Base-by-base conservation (phyloP, 1,284 basidiomycete species). In the Heterobasidion annosum region DNA sequence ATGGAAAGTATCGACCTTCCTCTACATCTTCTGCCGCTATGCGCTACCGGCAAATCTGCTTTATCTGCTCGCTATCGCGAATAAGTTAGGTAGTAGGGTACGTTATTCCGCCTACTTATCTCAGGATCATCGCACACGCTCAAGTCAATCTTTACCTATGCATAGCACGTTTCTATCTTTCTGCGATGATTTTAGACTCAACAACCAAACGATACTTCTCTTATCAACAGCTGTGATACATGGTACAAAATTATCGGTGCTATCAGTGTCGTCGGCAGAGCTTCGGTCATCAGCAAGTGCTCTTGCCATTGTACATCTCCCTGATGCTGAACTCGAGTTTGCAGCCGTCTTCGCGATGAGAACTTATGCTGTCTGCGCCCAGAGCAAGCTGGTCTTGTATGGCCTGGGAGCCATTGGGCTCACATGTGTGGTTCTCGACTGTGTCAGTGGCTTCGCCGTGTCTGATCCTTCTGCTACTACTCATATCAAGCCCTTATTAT, bases 21-120 rank as follows among this genome's bases (percentile, higher is more conserved):
- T 72, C 19, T 72, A 72, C 53, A 54, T 69, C 37, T 61, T 64
- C 46, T 70, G 67, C 54, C 68, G 70, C 13, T 72, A 71, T 53
- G 68, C 69, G 5, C 57, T 72, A 16, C 43, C 63, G 16, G 67
- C 65, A 8, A 71, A 71, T 54, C 55, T 70, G 2, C 55, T 71
- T 3, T 72, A 66, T 54, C 54, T 68, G 5, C 56, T 72, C 4
- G 64, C 63, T 7, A 63, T 68, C 12, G 51, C 64, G 8, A 50
- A 61, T 34, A 63, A 62, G 45, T 54, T 69, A 12, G 53, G 59
- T 25, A 45, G 56, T 50, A 56, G 56, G 64, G 65, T 64, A 33
- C 54, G 61, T 51, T 56, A 59, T 43, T 61, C 25, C 32, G 13
- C 16, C 5, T 35, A 8, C 32, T 42, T 13, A 15, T 50, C 48